Base-by-base conservation (phyloP, 2,329 filamentous ascomycete genomes). In the Biscogniauxia mediterranea region DNA sequence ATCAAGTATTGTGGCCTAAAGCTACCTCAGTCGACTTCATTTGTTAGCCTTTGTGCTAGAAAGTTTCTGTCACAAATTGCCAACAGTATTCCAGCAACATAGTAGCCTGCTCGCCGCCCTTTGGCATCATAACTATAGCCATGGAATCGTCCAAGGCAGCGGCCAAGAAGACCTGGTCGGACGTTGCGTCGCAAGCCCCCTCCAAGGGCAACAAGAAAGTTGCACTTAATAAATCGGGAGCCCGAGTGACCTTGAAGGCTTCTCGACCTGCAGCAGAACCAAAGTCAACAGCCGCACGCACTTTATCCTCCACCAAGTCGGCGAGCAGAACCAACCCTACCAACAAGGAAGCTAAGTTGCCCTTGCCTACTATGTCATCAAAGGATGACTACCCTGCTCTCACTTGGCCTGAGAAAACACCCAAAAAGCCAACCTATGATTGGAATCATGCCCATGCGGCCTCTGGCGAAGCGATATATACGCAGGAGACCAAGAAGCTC, bases 341-440 rank as follows among this genome's bases (percentile, higher is more conserved):
- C 38, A 46, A 11, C 38, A 15, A 46, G 17, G 11, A n/a, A 46
- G 13, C 17, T 4, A 5, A 46, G 38, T 32, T 32, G 28, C 28
- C 7, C 7, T 13, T 13, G 7, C 11, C 11, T 8, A 32, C 28
- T 6, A 32, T 32, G 28, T 6, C 7, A 9, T 32, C 28, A 32
- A 26, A 52, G 21, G 51, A 50, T 15, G 15, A 38, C 5, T 61
- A 57, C 25, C 25, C 59, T 9, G 25, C 13, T 51, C 23, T 61
- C 17, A 7, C 38, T 5, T 58, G 59, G 56, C 59, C 56, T 20
- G 20, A 50, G n/a, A 58, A 58, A 28, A 20, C 25, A 17, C 56
- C 59, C 8, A 28, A 52, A 26, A 19, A 50, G 21, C 20, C 26
- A 13, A 55, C 20, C 49, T 58, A 58, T 38, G 56, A 61, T 13